Base-by-base conservation (phyloP, 1,284 basidiomycete genomes). In the Gomphus bonarii region DNA sequence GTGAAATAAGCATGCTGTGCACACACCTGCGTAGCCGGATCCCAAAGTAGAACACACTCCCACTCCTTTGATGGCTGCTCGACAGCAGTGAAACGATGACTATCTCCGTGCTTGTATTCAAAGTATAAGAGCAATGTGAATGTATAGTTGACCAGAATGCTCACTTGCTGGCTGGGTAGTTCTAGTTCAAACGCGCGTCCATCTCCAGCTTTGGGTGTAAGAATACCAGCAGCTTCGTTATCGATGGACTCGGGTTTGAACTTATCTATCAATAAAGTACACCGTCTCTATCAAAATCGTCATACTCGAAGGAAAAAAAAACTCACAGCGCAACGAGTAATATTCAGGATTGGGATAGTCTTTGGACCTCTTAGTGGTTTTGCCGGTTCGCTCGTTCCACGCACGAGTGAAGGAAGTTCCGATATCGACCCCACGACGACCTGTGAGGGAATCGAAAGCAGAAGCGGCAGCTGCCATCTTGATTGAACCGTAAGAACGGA, bases 21-120 rank as follows among this genome's bases (percentile, higher is more conserved):
- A 72, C 81, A 65, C 63, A 86, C 86, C 59, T 78, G 78, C 50
- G 76, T 73, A 55, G 80, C 81, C 63, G 86, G 84, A 64, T 90
- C 86, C 64, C 81, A 88, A 49, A 89, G 83, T 49, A 90, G 70
- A 7, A 89, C 78, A 61, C 87, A 90, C 50, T 88, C 85, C 61
- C 75, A 74, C 47, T 88, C 84, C 64, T 80, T 84, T 3, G 81
- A 74, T 1, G 75, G 67, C 5, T 71, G 71, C 63, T 84, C 83
- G 9, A 66, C 64, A 8, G 86, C 86, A 40, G 68, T 70, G 62
- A 82, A 89, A 35, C 76, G 64, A 62, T 79, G 74, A n/a, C 68
- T 73, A 56, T 85, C 84, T 20, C 73, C 78, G n/a, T 73, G 63
- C 79, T 81, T 47, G 12, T 50, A 51, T 47, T 25, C 31, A 12